phyloP scores from a whole-genome alignment of 106 monocot genomes.

The Acanthochlamys bracteata region DNA sequence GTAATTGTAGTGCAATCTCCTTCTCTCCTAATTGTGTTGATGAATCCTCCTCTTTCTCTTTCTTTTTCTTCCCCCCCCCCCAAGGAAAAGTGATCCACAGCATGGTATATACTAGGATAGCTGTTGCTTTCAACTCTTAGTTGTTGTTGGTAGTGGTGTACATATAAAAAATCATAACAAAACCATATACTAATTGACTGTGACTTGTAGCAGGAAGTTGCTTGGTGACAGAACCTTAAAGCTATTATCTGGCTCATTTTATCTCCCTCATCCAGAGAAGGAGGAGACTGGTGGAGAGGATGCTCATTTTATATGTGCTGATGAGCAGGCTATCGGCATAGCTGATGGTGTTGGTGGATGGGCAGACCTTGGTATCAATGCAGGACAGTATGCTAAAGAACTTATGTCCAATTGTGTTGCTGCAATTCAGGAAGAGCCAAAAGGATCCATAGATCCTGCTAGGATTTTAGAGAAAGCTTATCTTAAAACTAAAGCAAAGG shows the following conservation, averaged over 20 bases:
- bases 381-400: conserved; percentile 85
- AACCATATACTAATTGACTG: background rate
- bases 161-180: too few relatives aligned
- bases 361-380: conserved; percentile 89
- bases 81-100: too few relatives aligned
- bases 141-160: too few relatives aligned
- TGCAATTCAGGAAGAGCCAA: conserved; percentile 81
- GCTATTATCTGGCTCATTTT: conserved; percentile 81
- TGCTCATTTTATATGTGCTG: conserved; percentile 85
- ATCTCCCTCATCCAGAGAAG: conserved; percentile 94
- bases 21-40: too few relatives aligned
- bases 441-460: conserved; percentile 76
- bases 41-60: too few relatives aligned
- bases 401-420: conserved; percentile 74
- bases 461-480: conserved; percentile 91
- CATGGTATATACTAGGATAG: too few relatives aligned
- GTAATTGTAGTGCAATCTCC: too few relatives aligned
- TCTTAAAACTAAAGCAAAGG: conserved; percentile 71
- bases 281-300: conserved; percentile 96
- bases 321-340: conserved; percentile 81
- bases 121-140: too few relatives aligned
- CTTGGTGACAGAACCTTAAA: conserved; percentile 48
- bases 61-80: too few relatives aligned
- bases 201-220: conserved; percentile 33
- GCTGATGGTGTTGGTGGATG: conserved; percentile 99